Evolutionary conservation across 176 grass and related monocot species (phyloP).

Genomic region (Bonia amplexicaulis): DNA sequence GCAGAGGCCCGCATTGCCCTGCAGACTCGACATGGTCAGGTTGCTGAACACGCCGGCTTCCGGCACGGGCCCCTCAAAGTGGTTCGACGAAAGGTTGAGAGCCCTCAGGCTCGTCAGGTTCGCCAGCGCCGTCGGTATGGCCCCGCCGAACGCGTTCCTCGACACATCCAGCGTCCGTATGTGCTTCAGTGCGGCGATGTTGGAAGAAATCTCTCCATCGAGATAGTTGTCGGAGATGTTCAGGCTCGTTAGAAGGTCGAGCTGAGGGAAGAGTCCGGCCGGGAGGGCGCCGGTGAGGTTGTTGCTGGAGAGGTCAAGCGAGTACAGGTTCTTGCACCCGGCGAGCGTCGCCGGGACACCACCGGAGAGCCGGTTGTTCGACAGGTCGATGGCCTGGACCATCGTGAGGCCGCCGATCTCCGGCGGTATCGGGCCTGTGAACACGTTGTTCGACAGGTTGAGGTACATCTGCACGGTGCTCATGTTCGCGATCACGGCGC

Average conservation of each 20-base stretch:
- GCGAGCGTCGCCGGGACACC: slow-evolving; percentile 53
- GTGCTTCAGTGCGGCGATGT: slow-evolving; percentile 36
- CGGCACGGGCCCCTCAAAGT: slow-evolving; percentile 51
- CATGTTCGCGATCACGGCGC: slow-evolving; percentile 43
- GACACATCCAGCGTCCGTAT: slow-evolving; percentile 64
- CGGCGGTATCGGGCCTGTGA: slow-evolving; percentile 45
- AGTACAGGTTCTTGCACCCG: slow-evolving; percentile 72
- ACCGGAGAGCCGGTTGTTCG: slow-evolving; percentile 68
- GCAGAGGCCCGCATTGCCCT: slow-evolving; percentile 71
- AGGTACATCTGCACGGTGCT: slow-evolving; percentile 56
- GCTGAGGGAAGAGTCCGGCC: slow-evolving; percentile 48
- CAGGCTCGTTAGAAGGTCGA: slow-evolving; percentile 64
- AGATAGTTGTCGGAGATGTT: slow-evolving; percentile 72
- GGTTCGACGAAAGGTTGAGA: slow-evolving; percentile 77
- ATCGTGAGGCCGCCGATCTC: slow-evolving; percentile 67
- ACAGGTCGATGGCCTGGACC: slow-evolving; percentile 73
- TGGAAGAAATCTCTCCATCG: slow-evolving; percentile 49
- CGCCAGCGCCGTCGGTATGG: slow-evolving; percentile 50
- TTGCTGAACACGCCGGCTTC: slow-evolving; percentile 59
- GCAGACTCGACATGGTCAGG: slow-evolving; percentile 41
- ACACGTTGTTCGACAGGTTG: slow-evolving; percentile 60
- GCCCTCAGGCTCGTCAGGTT: slow-evolving; percentile 50
- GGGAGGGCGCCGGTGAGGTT: slow-evolving; percentile 49
- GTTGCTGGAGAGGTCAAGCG: slow-evolving; percentile 65
- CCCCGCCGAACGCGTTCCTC: slow-evolving; percentile 57